Base-by-base conservation (phyloP, 768 basidiomycete genomes). In the Boletus barrowsii region DNA sequence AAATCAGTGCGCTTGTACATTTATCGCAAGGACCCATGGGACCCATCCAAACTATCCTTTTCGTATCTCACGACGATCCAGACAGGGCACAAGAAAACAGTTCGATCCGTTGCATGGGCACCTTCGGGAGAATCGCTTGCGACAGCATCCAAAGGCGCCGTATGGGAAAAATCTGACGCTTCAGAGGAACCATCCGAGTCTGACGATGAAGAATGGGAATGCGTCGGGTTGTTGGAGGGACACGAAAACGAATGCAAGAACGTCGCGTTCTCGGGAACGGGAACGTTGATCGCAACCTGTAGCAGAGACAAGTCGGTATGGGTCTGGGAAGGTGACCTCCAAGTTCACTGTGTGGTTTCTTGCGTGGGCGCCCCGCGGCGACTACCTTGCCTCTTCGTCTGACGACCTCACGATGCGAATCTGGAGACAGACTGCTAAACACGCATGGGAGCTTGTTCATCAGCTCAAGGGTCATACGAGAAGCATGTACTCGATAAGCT, bases 301-400 rank as follows among this genome's bases (percentile, higher is more conserved):
- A 90, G 90, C 61, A 78, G 97, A 55, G 97, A 98, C 74, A 99
- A 98, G 75, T 92, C 93, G 6, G 94, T 98, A 1, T 98, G 97
- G 97, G 82, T 99, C 35, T 99, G 97, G 96, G 96, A 98, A 79
- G 93, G 95, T 88, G 66, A 63, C 75, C 63, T 2, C 32, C 17
- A 24, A 17, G 33, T 41, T 33, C 9, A 26, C n/a, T n/a, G n/a
- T n/a, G n/a, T n/a, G n/a, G n/a, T n/a, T n/a, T n/a, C n/a, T n/a
- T n/a, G n/a, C n/a, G n/a, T n/a, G n/a, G n/a, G n/a, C n/a, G n/a
- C 90, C 93, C 0, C 77, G 79, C 43, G 90, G 90, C 3, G 75
- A 76, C 50, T 96, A 87, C 66, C 80, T 99, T 29, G 94, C 93
- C 0, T 91, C 88, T 18, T 87, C 84, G 1, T 93, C 91, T 3